These are phyloP conservation scores for Miscanthus sacchariflorus DNA, from an alignment of 202 grass and related monocot species.

Conservation along the genomic window DNA sequence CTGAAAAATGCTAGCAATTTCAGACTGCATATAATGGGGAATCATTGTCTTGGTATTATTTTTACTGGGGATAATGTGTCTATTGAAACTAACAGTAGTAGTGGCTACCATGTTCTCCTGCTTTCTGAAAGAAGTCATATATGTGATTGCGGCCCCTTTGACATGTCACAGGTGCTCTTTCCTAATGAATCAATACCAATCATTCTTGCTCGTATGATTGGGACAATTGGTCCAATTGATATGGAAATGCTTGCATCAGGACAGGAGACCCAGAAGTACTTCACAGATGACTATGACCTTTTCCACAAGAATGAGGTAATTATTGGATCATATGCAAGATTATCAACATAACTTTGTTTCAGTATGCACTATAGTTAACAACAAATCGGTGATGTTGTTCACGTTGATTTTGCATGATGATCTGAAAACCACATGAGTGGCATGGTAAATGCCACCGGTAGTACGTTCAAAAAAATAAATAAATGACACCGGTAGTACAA, in stretches of 20 bases:
- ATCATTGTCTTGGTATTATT: slow-evolving; percentile 13
- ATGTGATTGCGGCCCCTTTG: slow-evolving; percentile 14
- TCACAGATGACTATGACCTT: slow-evolving; percentile 88
- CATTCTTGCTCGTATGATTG: slow-evolving; percentile 96
- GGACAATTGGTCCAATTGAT: slow-evolving; percentile 90
- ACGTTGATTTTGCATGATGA: neutral
- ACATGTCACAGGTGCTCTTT: slow-evolving; percentile 84
- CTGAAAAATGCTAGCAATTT: slow-evolving; percentile 22
- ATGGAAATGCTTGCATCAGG: slow-evolving; percentile 90
- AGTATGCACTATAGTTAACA: neutral
- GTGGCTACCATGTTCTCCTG: neutral
- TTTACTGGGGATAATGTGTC: slow-evolving; percentile 25
- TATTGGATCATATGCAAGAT: neutral
- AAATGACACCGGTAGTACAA: slow-evolving; percentile 22
- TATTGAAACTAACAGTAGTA: neutral
- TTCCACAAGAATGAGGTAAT: slow-evolving; percentile 91
- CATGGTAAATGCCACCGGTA: slow-evolving; percentile 18
- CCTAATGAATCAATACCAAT: slow-evolving; percentile 88
- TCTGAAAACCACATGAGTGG: slow-evolving; percentile 2
- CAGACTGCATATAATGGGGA: slow-evolving; percentile 31
- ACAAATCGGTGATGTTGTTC: neutral
- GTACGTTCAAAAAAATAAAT: neutral
- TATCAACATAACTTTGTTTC: neutral
- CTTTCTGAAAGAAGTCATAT: slow-evolving; percentile 14
- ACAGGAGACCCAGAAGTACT: slow-evolving; percentile 86